Evolutionary conservation across 306 rosid genomes (phyloP).

Genomic region (Rosa persica): DNA sequence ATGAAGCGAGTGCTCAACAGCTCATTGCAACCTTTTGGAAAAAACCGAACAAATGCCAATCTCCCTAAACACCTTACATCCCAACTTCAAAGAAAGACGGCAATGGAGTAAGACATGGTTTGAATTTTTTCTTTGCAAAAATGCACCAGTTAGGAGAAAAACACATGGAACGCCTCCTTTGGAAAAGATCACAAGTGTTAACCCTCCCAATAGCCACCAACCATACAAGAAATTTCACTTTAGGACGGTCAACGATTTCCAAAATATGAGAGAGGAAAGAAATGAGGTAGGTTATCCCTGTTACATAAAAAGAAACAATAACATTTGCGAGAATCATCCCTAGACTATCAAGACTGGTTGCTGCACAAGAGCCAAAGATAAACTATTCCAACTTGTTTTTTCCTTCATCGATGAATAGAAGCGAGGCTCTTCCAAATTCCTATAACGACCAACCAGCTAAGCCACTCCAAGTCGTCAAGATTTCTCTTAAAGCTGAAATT

Average conservation of each 20-base stretch:
- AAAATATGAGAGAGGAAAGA: background rate
- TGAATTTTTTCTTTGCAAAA: too few species aligned
- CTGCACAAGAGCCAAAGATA: too few species aligned
- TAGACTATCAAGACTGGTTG: background rate
- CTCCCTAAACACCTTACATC: background rate
- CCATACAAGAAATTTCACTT: background rate
- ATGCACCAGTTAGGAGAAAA: background rate
- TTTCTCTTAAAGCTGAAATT: background rate
- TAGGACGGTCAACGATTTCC: background rate
- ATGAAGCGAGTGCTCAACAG: background rate
- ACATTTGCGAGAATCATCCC: background rate
- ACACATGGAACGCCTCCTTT: background rate
- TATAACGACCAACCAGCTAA: too few species aligned
- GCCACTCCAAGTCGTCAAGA: too few species aligned
- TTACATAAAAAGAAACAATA: background rate
- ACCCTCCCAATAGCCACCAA: background rate
- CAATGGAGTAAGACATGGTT: background rate
- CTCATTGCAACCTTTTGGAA: background rate
- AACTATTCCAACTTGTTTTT: background rate
- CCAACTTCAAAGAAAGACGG: background rate
- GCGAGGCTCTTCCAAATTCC: background rate
- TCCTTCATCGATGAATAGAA: background rate
- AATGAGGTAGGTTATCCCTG: background rate
- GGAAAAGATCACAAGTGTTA: background rate
- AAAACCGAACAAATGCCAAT: background rate